phyloP scores from a whole-genome alignment of 1,139 yeast species.

The Hanseniaspora gamundiae region DNA sequence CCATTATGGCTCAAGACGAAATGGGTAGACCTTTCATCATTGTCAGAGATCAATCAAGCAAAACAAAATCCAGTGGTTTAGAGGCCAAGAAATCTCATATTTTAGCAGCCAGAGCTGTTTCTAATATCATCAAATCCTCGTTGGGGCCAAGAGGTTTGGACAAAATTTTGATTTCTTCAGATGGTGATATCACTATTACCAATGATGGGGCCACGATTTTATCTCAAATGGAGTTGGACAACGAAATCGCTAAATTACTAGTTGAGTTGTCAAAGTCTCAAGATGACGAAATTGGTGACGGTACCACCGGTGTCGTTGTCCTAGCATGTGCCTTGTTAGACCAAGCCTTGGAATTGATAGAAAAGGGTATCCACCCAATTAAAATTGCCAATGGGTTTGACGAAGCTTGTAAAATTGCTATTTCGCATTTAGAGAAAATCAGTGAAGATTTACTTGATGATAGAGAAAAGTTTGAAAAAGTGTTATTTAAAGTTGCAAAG shows the following conservation, averaged over 20 bases:
- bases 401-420: constrained; percentile 89
- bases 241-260: constrained; percentile 87
- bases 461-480: constrained; percentile 33
- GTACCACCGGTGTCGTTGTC: constrained; percentile 98
- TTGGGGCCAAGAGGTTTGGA: constrained; percentile 98
- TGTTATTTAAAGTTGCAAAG: constrained; percentile 77
- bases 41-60: constrained; percentile 92
- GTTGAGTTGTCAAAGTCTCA: constrained; percentile 93
- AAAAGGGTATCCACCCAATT: constrained; percentile 94
- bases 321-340: constrained; percentile 89
- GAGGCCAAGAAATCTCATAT: constrained; percentile 95
- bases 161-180: constrained; percentile 84
- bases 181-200: constrained; percentile 95
- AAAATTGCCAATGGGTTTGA: constrained; percentile 96
- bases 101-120: constrained; percentile 90
- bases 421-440: constrained; percentile 57
- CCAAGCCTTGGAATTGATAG: constrained; percentile 88
- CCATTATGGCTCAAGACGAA: constrained; percentile 97
- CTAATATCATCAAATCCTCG: constrained; percentile 83
- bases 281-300: constrained; percentile 98
- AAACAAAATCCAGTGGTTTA: constrained; percentile 81
- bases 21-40: constrained; percentile 98
- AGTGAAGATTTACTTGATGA: constrained; percentile 34
- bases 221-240: constrained; percentile 90
- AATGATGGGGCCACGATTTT: constrained; percentile 97